Base-by-base conservation (phyloP, 2,329 filamentous ascomycete genomes). In the Curvularia sp. region DNA sequence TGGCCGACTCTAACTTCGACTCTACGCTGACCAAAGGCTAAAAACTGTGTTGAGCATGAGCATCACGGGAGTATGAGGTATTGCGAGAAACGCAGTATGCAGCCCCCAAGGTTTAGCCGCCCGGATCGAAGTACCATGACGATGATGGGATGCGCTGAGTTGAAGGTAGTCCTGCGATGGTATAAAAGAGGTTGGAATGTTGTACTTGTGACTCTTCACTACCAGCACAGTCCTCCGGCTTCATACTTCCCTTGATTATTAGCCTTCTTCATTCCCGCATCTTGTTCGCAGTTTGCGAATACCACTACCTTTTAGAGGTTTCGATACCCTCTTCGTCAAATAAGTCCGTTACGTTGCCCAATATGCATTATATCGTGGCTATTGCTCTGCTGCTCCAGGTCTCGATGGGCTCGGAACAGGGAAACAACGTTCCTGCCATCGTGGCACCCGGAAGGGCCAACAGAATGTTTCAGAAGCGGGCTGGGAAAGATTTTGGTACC, bases 401-500 rank as follows among this genome's bases (percentile, higher is more conserved):
- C 32, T 36, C 32, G 8, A 36, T 36, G 32, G 32, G 32, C 32
- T 36, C 13, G 32, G 32, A 36, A 10, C 32, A 36, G 32, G 32
- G 32, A 36, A 36, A 36, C 32, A 36, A 36, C 32, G 32, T 36
- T 36, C 32, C 32, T 36, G 32, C 32, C 15, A 36, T 36, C 32
- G 13, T 36, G 32, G 32, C 32, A 36, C 32, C 32, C 32, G 32
- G 32, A 36, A 36, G 32, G 32, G 32, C 32, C 13, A 10, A 36
- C 32, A 36, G 32, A 36, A 36, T 36, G 32, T 36, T 36, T 13
- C 32, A 36, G 32, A 36, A 36, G 15, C 54, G 45, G 27, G 53
- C 57, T 43, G 30, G 21, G n/a, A 52, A 5, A 6, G 63, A 65
- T 49, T 53, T 41, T 30, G 58, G 63, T 5, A 61, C 41, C 5